Evolutionary conservation across 2,329 filamentous ascomycete species (phyloP), one percentile per base, ranked within the genome.

Genomic region (Rutstroemia sp.): DNA sequence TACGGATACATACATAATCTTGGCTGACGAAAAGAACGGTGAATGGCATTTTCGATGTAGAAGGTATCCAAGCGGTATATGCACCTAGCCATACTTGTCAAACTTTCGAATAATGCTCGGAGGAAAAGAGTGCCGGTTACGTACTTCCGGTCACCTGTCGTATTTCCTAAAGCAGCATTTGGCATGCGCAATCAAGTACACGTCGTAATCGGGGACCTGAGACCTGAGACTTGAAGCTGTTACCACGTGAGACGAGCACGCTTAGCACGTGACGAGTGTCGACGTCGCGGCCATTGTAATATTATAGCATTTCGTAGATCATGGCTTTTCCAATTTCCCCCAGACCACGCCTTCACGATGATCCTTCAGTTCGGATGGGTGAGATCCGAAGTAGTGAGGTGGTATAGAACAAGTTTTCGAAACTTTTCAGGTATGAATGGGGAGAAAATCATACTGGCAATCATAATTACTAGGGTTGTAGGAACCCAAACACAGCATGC

Each of bases 1-100:
- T 55, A 25, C 53, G 53, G 47, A 55, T 51, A 55, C 53, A 51
- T 51, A 48, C 53, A 55, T 55, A n/a, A 51, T 50, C 53, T 51
- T 55, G 53, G 53, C 53, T 51, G 42, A 55, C 53, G 46, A 55
- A 46, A 45, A 55, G 53, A 17, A 45, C 27, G 27, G 27, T 30
- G 27, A 30, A 30, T 12, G 27, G 1, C 27, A 30, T 30, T 30
- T 30, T 30, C 7, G 27, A 36, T 25, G 53, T 36, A 34, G 53
- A 44, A 51, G 42, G 53, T 38, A 55, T 55, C 53, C 46, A 51
- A 39, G 39, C 47, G 17, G 47, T 51, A 51, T 38, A 30, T 55
- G 53, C 53, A 55, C 47, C 38, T 55, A 19, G 47, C 53, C 53
- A 55, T 38, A 38, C 17, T 55, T 36, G 53, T 55, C 16, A 51